Base-by-base conservation (phyloP, 73 alveolate species). In the Blepharisma stoltei region DNA sequence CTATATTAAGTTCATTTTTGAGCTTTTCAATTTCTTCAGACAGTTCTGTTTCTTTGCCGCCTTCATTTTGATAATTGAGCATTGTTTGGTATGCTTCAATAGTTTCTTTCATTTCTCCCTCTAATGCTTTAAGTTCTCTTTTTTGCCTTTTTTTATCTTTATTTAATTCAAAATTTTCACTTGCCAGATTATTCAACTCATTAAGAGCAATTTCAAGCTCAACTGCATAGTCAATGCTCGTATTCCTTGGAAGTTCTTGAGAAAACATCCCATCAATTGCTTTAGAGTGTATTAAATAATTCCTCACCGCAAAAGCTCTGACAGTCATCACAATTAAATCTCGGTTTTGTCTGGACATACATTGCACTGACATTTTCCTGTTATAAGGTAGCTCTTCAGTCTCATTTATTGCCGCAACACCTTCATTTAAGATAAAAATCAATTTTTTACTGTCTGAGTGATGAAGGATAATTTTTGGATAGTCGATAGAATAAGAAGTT, bases 401-500 rank as follows among this genome's bases (percentile, higher is more conserved):
- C 18, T 60, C 73, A 60, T 60, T 60, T 60, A 14, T 38, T 14
- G 14, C 73, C 0, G 49, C 45, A 14, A 14, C 45, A 1, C 37
- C 37, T 20, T 60, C 73, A 60, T 60, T 60, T 38, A 60, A 14
- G 18, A 14, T 38, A 60, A 60, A 60, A 38, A n/a, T 14, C 11
- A 60, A 2, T 4, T 60, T 60, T 25, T 14, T 18, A 25, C 18
- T 18, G 4, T 60, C 73, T 18, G 45, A 20, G 23, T 11, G 38
- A 60, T 60, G 73, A 60, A 60, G 73, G 23, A 25, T 60, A 14
- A 60, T 60, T 60, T 60, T 60, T 18, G 73, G 73, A 60, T 18
- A 60, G 14, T n/a, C 23, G 5, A 25, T 38, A 1, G 73, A 60
- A 60, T 18, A 60, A 20, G 73, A 14, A 14, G 73, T 60, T 25